Evolutionary conservation across 805 yeast genomes (phyloP).

Genomic region (Lipomyces chichibuensis): DNA sequence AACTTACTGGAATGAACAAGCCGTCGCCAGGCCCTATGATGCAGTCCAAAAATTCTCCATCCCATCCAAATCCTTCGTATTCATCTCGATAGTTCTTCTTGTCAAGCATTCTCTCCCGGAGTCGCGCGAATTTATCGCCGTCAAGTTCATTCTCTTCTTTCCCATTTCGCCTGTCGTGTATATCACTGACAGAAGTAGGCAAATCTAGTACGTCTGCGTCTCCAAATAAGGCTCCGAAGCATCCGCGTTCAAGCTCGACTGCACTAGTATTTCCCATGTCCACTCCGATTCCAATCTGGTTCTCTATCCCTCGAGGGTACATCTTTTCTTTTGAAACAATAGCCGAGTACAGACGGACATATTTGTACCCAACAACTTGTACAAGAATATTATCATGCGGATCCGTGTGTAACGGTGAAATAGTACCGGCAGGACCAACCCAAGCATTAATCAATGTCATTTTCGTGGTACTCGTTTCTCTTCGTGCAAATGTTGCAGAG

Average conservation of each 20-base stretch:
- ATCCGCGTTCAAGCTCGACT: slow-evolving; percentile 36
- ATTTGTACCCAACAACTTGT: slow-evolving; percentile 40
- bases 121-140: slow-evolving; percentile 4
- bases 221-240: slow-evolving; percentile 20
- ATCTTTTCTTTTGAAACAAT: slow-evolving; percentile 7
- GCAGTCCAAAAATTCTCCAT: slow-evolving; percentile 34
- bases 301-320: slow-evolving; percentile 26
- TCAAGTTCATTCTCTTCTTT: not conserved
- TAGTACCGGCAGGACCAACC: slow-evolving; percentile 39
- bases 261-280: slow-evolving; percentile 38
- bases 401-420: slow-evolving; percentile 41
- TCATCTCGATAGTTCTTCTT: slow-evolving; percentile 32
- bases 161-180: not conserved
- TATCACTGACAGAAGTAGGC: not conserved
- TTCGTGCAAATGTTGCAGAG: slow-evolving; percentile 1
- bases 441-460: slow-evolving; percentile 32
- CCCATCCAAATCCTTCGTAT: slow-evolving; percentile 38
- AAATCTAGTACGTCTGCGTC: slow-evolving; percentile 1
- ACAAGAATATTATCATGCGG: slow-evolving; percentile 36
- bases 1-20: slow-evolving; percentile 37
- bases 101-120: slow-evolving; percentile 5
- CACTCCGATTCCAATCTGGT: slow-evolving; percentile 4
- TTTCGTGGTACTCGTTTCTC: not conserved
- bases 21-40: slow-evolving; percentile 40
- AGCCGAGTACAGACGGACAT: slow-evolving; percentile 36